A percentile compares a stretch with the other conserved stretches of the same genome.
These are phyloP conservation scores for Phytophthora podocarpi DNA, from an alignment of 352 stramenopile species.

Conservation along the genomic window DNA sequence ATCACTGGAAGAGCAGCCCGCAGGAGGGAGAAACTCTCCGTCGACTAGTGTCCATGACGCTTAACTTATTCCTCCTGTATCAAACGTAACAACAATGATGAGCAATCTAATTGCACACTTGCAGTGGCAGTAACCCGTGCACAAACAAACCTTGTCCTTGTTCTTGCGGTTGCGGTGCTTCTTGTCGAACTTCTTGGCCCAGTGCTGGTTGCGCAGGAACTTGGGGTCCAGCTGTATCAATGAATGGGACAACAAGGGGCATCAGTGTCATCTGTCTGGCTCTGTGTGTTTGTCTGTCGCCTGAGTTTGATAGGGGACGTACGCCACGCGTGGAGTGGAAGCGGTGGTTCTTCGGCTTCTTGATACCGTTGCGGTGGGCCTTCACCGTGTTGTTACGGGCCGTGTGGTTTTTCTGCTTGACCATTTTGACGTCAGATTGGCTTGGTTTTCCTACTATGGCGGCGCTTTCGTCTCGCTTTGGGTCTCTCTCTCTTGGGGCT, in stretches of 20 bases:
- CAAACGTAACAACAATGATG: not conserved
- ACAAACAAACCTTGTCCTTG: slow-evolving; percentile 52
- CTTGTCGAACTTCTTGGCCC: slow-evolving; percentile 98
- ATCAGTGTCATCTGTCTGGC: not conserved
- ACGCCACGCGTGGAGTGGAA: slow-evolving; percentile 95
- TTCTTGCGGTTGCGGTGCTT: slow-evolving; percentile 79
- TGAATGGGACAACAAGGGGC: not conserved
- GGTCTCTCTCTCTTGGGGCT: slow-evolving; percentile 1
- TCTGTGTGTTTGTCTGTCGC: too few relatives aligned
- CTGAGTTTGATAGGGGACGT: slow-evolving; percentile 41
- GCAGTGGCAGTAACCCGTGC: not conserved
- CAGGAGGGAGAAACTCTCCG: slow-evolving; percentile 20
- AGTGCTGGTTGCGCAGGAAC: slow-evolving; percentile 98
- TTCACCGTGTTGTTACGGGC: slow-evolving; percentile 98
- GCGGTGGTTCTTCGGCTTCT: slow-evolving; percentile 96
- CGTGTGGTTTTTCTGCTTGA: slow-evolving; percentile 98
- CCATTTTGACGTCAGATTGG: slow-evolving; percentile 72
- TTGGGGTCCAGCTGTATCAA: slow-evolving; percentile 93
- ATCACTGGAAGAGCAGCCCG: slow-evolving; percentile 22
- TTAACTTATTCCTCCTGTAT: slow-evolving; percentile 56
- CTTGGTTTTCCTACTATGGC: slow-evolving; percentile 63
- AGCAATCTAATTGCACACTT: not conserved
- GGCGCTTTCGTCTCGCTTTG: slow-evolving; percentile 2
- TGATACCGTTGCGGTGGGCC: slow-evolving; percentile 97
- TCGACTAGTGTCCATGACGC: slow-evolving; percentile 25